phyloP scores from a whole-genome alignment of 2,329 filamentous ascomycete species.

The Fusarium pseudonygamai region DNA sequence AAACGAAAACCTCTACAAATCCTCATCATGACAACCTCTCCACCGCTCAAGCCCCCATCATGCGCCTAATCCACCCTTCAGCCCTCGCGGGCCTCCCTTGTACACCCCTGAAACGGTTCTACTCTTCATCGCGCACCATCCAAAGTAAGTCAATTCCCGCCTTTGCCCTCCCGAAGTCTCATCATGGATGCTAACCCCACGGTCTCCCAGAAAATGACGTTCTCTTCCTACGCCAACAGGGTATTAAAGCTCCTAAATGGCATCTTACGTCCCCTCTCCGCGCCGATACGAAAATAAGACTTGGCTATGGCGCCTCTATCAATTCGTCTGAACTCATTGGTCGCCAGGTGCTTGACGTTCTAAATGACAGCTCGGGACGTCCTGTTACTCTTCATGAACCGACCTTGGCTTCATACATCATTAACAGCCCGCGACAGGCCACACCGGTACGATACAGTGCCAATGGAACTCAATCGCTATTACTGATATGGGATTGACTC shows the following conservation, averaged over 20 bases:
- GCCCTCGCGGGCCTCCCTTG: not conserved
- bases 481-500: not conserved
- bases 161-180: not conserved
- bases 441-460: constrained; percentile 63
- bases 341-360: constrained; percentile 64
- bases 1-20: constrained; percentile 25
- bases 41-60: constrained; percentile 5
- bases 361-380: constrained; percentile 61
- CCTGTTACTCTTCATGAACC: constrained; percentile 69
- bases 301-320: constrained; percentile 58
- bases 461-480: not conserved
- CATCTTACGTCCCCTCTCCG: constrained; percentile 51
- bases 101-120: constrained; percentile 13
- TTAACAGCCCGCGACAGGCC: constrained; percentile 73
- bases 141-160: constrained; percentile 34
- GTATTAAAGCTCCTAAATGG: constrained; percentile 49
- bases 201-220: constrained; percentile 51
- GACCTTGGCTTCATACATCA: constrained; percentile 77
- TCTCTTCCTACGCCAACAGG: constrained; percentile 53
- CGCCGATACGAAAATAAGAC: constrained; percentile 44
- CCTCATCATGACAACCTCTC: constrained; percentile 27
- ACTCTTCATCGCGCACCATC: constrained; percentile 43
- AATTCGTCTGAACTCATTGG: constrained; percentile 70
- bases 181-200: constrained; percentile 21
- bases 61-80: constrained; percentile 23